Percentiles rank a stretch among this genome's conserved stretches.
Conservation (phyloP, 2,329 filamentous ascomycete genomes). For the Torrubiella hemipterigena region DNA sequence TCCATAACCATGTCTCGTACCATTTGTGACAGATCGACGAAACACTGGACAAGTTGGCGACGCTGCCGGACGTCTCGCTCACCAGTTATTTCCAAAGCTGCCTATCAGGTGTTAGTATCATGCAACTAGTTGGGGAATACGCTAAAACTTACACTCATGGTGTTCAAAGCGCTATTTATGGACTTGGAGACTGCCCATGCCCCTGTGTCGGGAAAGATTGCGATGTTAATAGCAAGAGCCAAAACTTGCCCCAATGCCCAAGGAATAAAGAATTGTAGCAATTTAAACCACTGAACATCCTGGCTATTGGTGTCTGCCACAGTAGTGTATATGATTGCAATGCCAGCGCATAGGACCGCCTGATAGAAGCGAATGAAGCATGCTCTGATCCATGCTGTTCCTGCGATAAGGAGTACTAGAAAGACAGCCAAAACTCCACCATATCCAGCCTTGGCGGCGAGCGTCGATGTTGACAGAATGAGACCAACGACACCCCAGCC, state of each 20-base stretch:
- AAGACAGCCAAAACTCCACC: conserved; percentile 45
- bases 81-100: conserved; percentile 19
- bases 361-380: conserved; percentile 46
- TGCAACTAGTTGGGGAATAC: conserved; percentile 1
- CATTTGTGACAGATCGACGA: conserved; percentile 43
- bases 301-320: conserved; percentile 33
- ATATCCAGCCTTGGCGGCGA: conserved; percentile 31
- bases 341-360: conserved; percentile 39
- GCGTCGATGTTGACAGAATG: conserved; percentile 38
- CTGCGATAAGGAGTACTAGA: conserved; percentile 38
- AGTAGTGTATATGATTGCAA: conserved; percentile 41
- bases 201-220: conserved; percentile 43
- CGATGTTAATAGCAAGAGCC: conserved; percentile 33
- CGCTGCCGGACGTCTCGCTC: conserved; percentile 19
- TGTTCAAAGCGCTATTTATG: conserved; percentile 31
- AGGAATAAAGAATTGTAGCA: conserved; percentile 40
- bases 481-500: conserved; percentile 43
- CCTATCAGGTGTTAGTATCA: conserved; percentile 9
- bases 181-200: conserved; percentile 36
- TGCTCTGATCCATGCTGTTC: conserved; percentile 39
- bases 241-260: conserved; percentile 44
- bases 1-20: conserved; percentile 45
- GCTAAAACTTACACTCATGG: conserved; percentile 28
- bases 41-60: conserved; percentile 34
- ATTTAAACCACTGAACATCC: conserved; percentile 34